These are phyloP conservation scores for Saussurea involucrata DNA, from an alignment of 129 eudicot genomes.

Conservation along the genomic window DNA sequence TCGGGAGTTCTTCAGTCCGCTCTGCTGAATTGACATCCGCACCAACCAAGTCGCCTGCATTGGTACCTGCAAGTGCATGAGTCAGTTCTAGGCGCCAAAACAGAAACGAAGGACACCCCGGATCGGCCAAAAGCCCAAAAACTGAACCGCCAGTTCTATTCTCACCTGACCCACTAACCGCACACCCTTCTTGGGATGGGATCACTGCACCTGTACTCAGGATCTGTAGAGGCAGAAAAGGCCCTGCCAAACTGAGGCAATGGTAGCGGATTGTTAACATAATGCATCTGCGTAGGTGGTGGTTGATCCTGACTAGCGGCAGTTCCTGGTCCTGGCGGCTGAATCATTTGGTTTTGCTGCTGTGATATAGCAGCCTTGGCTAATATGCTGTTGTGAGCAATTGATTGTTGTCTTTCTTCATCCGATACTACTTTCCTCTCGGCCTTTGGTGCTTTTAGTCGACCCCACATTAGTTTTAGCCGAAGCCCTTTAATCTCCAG, in stretches of 20 bases:
- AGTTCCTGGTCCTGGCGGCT: constrained; percentile 67
- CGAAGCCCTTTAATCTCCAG: constrained; percentile 78
- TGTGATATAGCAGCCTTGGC: constrained; percentile 85
- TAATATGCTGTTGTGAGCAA: constrained; percentile 71
- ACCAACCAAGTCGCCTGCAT: background rate
- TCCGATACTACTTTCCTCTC: constrained; percentile 50
- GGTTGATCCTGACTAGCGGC: constrained; percentile 17
- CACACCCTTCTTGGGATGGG: constrained; percentile 57
- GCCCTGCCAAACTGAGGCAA: constrained; percentile 65
- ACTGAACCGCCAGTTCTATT: too few relatives aligned
- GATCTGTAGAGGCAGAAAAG: too few relatives aligned
- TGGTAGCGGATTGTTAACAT: constrained; percentile 71
- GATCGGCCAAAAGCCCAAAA: background rate
- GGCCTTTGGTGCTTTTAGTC: constrained; percentile 67
- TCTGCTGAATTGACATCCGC: background rate
- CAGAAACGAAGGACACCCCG: too few relatives aligned
- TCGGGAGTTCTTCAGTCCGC: background rate
- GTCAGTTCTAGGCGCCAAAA: too few relatives aligned
- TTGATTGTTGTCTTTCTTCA: constrained; percentile 63
- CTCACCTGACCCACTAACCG: constrained; percentile 48
- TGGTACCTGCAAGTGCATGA: background rate
- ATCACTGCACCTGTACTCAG: constrained; percentile 67
- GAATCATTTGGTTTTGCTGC: constrained; percentile 66
- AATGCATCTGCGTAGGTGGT: constrained; percentile 45
- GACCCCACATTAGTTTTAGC: constrained; percentile 93